These are phyloP conservation scores for Boletus rubescentipes DNA, from an alignment of 768 basidiomycete species.

Conservation along the genomic window DNA sequence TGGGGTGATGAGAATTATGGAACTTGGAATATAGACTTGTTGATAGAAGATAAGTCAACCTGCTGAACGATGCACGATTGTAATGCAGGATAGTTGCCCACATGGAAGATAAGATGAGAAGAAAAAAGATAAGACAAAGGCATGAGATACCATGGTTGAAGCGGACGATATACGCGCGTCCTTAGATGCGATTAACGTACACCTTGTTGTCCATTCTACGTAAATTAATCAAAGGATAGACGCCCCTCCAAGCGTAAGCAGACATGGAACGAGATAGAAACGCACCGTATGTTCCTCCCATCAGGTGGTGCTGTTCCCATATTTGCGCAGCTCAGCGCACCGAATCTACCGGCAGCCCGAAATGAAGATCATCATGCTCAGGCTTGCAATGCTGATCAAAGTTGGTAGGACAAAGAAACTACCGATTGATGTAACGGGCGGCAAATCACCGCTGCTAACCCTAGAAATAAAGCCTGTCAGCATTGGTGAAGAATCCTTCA, in stretches of 20 bases:
- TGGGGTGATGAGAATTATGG: constrained; percentile 94
- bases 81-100: constrained; percentile 1
- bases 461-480: no score
- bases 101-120: constrained; percentile 28
- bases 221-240: constrained; percentile 20
- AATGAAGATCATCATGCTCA: no score
- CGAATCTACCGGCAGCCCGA: no score
- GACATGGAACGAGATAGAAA: constrained; percentile 27
- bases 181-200: constrained; percentile 25
- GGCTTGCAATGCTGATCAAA: no score
- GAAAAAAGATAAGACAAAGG: constrained; percentile 22
- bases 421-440: no score
- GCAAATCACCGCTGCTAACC: no score
- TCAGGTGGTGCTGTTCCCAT: constrained; percentile 86
- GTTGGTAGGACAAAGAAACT: no score
- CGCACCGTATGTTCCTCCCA: constrained; percentile 91
- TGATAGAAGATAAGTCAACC: constrained; percentile 19
- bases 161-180: constrained; percentile 17
- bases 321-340: constrained; percentile 86
- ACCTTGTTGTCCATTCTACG: constrained; percentile 20
- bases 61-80: not conserved
- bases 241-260: constrained; percentile 20
- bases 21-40: constrained; percentile 97
- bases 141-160: constrained; percentile 15
- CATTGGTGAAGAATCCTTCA: no score